These are phyloP conservation scores for Solanum megistacrolobum DNA, from an alignment of 257 asterid genomes.

Conservation along the genomic window DNA sequence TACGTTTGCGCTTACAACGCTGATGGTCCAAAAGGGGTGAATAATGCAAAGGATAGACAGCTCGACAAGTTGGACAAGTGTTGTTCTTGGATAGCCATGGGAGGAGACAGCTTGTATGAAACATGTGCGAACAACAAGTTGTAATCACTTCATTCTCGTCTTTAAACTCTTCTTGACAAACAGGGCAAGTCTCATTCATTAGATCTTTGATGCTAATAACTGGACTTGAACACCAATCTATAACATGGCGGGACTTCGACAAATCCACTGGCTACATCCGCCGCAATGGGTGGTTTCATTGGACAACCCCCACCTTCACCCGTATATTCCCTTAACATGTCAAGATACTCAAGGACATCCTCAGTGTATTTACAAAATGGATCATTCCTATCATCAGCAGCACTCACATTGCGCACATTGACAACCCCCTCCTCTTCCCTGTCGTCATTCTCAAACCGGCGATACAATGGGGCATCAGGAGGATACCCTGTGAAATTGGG, in stretches of 20 bases:
- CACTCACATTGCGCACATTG: neutral
- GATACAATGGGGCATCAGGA: neutral
- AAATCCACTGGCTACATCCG: neutral
- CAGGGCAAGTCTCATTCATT: neutral
- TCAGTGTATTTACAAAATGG: neutral
- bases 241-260: neutral
- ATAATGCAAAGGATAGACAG: neutral
- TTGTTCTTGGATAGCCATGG: neutral
- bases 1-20: neutral
- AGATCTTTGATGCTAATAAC: neutral
- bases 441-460: neutral
- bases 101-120: neutral
- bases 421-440: neutral
- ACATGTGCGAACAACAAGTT: neutral
- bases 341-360: neutral
- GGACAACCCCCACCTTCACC: neutral
- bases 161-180: neutral
- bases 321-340: neutral
- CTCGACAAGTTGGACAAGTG: neutral
- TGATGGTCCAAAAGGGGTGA: neutral
- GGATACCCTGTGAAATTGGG: neutral
- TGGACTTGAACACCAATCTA: neutral
- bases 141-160: neutral
- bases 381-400: neutral
- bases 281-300: neutral